Conservation (phyloP, 2,329 filamentous ascomycete species). For the Fusarium oligoseptatum region DNA sequence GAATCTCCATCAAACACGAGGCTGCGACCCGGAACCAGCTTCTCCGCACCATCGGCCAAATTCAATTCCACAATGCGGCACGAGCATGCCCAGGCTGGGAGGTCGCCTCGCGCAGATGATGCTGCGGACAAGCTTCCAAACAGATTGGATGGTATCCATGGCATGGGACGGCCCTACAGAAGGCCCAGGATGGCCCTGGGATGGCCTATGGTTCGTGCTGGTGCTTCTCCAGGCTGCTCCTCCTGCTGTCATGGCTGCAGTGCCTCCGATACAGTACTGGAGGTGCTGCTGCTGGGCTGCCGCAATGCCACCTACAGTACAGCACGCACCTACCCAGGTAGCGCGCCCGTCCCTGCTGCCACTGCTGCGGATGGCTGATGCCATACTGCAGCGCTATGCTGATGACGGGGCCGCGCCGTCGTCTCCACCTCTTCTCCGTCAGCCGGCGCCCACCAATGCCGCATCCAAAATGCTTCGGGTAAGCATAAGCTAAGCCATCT, state of each 20-base stretch:
- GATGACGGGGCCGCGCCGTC: conserved; percentile 38
- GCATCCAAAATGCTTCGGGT: conserved; percentile 43
- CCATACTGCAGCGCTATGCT: conserved; percentile 35
- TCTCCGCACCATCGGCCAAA: conserved; percentile 44
- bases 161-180: conserved; percentile 17
- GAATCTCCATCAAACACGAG: conserved; percentile 39
- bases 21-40: conserved; percentile 38
- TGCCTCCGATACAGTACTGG: conserved; percentile 19
- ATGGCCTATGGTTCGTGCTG: conserved; percentile 42
- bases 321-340: conserved; percentile 6
- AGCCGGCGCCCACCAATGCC: conserved; percentile 39
- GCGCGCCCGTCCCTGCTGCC: conserved; percentile 27
- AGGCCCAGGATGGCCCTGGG: conserved; percentile 19
- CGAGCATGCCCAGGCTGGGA: conserved; percentile 33
- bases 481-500: conserved; percentile 47
- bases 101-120: conserved; percentile 24
- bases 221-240: conserved; percentile 24
- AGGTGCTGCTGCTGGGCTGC: background rate
- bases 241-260: conserved; percentile 37
- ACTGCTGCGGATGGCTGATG: conserved; percentile 32
- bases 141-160: conserved; percentile 24
- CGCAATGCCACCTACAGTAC: background rate
- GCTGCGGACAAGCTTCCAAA: conserved; percentile 20
- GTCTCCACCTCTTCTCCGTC: conserved; percentile 43
- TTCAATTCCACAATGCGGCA: conserved; percentile 41